Conservation (phyloP, 768 basidiomycete genomes). For the Rhodosporidiobolus sp. region DNA sequence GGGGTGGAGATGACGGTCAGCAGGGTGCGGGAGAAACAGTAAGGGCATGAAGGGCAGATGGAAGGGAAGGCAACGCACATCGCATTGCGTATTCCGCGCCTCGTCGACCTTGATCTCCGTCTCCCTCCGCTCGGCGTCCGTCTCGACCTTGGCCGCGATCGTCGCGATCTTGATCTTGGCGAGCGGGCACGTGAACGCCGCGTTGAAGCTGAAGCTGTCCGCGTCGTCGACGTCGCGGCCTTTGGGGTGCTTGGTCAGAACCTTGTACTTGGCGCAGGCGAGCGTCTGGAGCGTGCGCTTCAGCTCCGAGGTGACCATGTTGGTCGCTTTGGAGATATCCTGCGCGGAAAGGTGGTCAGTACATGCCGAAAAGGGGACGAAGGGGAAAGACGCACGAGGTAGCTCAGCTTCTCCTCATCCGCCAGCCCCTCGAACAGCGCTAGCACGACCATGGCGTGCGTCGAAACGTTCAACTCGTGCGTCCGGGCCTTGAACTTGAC, state of each 20-base stretch:
- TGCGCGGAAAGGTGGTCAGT: conserved; percentile 45
- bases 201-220: conserved; percentile 89
- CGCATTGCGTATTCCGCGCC: conserved; percentile 80
- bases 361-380: not conserved
- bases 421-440: conserved; percentile 74
- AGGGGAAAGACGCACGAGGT: conserved; percentile 59
- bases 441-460: conserved; percentile 79
- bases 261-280: conserved; percentile 88
- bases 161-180: conserved; percentile 92
- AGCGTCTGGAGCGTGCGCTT: conserved; percentile 92
- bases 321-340: conserved; percentile 78
- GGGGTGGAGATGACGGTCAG: not conserved
- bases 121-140: conserved; percentile 77
- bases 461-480: conserved; percentile 90
- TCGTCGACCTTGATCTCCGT: conserved; percentile 87
- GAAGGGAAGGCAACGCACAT: conserved; percentile 56
- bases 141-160: conserved; percentile 82
- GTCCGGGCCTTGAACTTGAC: conserved; percentile 71
- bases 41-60: not conserved
- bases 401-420: conserved; percentile 69
- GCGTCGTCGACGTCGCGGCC: conserved; percentile 70
- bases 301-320: conserved; percentile 71
- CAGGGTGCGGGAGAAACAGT: not conserved
- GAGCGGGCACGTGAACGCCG: conserved; percentile 70
- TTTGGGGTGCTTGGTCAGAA: conserved; percentile 85